Evolutionary conservation across 331 rosid species (phyloP).

Genomic region (Stylosanthes scabra): DNA sequence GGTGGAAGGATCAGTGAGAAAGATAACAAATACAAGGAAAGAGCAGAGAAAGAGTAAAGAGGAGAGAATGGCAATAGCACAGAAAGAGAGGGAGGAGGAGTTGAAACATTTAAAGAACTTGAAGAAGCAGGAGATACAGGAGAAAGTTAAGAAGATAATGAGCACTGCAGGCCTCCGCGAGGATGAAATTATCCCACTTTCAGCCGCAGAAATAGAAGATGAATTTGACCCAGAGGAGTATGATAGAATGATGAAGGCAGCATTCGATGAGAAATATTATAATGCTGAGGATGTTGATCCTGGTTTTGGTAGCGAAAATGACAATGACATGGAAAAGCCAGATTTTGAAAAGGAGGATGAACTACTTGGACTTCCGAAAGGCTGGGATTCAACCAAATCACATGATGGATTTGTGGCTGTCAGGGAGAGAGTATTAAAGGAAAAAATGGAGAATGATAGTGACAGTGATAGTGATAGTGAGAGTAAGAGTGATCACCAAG

Average conservation of each 20-base stretch:
- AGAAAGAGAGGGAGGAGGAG: constrained; percentile 91
- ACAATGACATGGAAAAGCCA: constrained; percentile 70
- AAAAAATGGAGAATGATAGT: constrained; percentile 50
- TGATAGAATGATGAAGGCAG: constrained; percentile 82
- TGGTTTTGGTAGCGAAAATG: constrained; percentile 59
- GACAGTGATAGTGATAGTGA: constrained; percentile 51
- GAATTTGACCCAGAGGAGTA: constrained; percentile 90
- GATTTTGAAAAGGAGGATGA: constrained; percentile 88
- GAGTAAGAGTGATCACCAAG: constrained; percentile 40
- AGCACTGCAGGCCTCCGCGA: constrained; percentile 76
- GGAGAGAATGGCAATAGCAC: constrained; percentile 83
- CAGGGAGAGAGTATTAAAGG: constrained; percentile 60
- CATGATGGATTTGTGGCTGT: constrained; percentile 74
- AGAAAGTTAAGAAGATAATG: constrained; percentile 70
- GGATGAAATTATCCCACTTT: constrained; percentile 58
- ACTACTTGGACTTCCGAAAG: constrained; percentile 80
- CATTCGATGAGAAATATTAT: constrained; percentile 77
- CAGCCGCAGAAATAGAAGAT: constrained; percentile 67
- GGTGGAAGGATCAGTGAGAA: constrained; percentile 82
- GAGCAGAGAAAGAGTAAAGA: constrained; percentile 89
- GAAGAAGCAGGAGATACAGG: constrained; percentile 90
- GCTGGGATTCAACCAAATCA: constrained; percentile 63
- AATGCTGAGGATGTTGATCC: constrained; percentile 64
- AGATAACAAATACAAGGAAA: constrained; percentile 76
- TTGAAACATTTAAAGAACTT: constrained; percentile 84